These are phyloP conservation scores for Kondoa subrosea DNA, from an alignment of 768 basidiomycete genomes.

Conservation along the genomic window DNA sequence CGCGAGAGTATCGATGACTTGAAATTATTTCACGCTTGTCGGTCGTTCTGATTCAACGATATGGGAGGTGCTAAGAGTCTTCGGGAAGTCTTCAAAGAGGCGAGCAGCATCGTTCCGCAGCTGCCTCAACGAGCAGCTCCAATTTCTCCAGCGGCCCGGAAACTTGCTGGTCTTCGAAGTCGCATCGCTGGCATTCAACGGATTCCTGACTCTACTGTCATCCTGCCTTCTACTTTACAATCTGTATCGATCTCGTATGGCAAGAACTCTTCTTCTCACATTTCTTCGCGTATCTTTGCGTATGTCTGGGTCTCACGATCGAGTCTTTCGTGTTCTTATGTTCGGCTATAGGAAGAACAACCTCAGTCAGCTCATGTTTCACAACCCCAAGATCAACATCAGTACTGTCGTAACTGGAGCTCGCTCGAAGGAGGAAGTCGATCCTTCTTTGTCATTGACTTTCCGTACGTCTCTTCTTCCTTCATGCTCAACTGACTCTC, in stretches of 20 bases:
- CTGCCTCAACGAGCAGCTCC: not conserved
- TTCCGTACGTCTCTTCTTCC: not conserved
- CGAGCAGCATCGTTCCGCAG: not conserved
- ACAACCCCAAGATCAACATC: not conserved
- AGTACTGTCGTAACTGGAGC: not conserved
- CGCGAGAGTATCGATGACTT: too few species aligned
- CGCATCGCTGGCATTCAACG: not conserved
- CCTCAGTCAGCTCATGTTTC: not conserved
- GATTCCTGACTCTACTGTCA: not conserved
- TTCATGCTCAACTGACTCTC: not conserved
- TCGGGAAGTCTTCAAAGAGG: not conserved
- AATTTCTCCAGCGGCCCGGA: not conserved
- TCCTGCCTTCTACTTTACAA: not conserved
- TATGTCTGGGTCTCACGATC: not conserved
- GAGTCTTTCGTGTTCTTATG: not conserved
- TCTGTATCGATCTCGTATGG: not conserved
- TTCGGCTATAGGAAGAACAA: not conserved
- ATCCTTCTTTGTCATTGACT: not conserved
- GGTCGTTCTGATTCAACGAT: not conserved
- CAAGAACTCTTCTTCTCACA: not conserved
- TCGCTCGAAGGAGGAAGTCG: not conserved
- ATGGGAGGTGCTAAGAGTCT: not conserved
- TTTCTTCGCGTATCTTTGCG: not conserved
- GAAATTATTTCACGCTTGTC: too few species aligned
- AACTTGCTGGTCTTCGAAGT: not conserved